Conservation (phyloP, 805 yeast species). For the Saccharomycopsis schoenii region DNA sequence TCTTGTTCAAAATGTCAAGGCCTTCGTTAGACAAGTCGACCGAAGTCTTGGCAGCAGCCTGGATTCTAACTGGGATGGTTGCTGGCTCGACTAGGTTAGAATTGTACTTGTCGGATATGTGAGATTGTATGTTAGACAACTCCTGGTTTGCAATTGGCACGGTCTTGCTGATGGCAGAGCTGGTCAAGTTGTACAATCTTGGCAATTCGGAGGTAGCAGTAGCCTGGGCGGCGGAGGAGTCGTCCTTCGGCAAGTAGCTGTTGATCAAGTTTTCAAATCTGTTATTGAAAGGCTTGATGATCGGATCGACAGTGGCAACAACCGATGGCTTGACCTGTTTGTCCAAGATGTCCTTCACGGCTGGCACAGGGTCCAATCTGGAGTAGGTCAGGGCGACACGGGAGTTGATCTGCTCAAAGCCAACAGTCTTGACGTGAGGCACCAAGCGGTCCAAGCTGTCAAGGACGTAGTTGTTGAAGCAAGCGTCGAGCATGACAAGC, state of each 20-base stretch:
- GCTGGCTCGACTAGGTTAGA: conserved; percentile 21
- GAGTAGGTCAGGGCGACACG: not conserved
- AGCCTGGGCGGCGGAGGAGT: conserved; percentile 2
- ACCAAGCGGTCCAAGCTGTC: conserved; percentile 24
- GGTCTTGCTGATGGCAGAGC: conserved; percentile 24
- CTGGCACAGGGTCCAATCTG: conserved; percentile 34
- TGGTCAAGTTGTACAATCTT: conserved; percentile 22
- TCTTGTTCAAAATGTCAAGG: conserved; percentile 15
- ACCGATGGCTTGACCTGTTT: conserved; percentile 17
- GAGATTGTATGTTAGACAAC: conserved; percentile 18
- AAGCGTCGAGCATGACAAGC: conserved; percentile 22
- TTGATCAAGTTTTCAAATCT: conserved; percentile 23
- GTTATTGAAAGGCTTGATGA: conserved; percentile 25
- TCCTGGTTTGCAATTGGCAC: conserved; percentile 22
- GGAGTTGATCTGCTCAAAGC: conserved; percentile 20
- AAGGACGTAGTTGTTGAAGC: conserved; percentile 20
- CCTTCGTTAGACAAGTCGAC: conserved; percentile 30
- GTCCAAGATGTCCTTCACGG: conserved; percentile 9
- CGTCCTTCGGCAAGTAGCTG: conserved; percentile 22
- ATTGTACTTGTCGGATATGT: conserved; percentile 25
- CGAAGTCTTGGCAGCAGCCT: conserved; percentile 30
- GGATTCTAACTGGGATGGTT: conserved; percentile 21
- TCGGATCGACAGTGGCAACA: conserved; percentile 21
- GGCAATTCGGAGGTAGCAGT: conserved; percentile 22
- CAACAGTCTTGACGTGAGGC: conserved; percentile 24